Evolutionary conservation across 352 stramenopile genomes (phyloP).

Genomic region (Hyaloperonospora brassicae): DNA sequence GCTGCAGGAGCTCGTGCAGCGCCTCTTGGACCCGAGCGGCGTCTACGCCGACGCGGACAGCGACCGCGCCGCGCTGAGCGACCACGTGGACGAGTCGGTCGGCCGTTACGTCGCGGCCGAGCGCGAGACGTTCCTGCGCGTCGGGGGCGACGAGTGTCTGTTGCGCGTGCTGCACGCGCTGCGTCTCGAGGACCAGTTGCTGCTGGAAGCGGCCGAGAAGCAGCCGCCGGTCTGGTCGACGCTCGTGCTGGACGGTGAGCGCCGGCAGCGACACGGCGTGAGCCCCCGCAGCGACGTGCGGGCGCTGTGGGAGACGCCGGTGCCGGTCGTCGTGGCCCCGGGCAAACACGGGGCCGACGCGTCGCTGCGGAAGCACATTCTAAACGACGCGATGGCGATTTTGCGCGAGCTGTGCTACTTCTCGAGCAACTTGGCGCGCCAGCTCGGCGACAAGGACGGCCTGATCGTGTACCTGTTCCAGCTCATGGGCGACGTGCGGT

Average conservation of each 20-base stretch:
- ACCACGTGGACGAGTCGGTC: slow-evolving; percentile 18
- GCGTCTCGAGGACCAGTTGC: slow-evolving; percentile 40
- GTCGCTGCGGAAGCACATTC: slow-evolving; percentile 39
- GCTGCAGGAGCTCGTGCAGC: slow-evolving; percentile 65
- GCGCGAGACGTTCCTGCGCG: slow-evolving; percentile 55
- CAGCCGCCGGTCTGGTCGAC: slow-evolving; percentile 21
- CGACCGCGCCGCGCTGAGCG: slow-evolving; percentile 4
- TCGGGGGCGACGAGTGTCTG: slow-evolving; percentile 69
- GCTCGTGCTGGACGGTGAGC: slow-evolving; percentile 30
- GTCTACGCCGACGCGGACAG: slow-evolving; percentile 28
- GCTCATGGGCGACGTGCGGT: slow-evolving; percentile 80
- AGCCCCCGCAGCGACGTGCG: slow-evolving; percentile 43
- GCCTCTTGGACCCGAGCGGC: slow-evolving; percentile 58
- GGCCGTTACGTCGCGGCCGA: slow-evolving; percentile 37
- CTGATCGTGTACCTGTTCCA: slow-evolving; percentile 92
- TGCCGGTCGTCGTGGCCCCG: slow-evolving; percentile 24
- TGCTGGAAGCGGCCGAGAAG: slow-evolving; percentile 7
- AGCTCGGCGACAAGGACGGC: slow-evolving; percentile 73
- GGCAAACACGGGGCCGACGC: slow-evolving; percentile 41
- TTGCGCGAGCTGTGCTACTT: slow-evolving; percentile 82
- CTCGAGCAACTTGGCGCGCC: slow-evolving; percentile 48
- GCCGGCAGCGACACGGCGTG: slow-evolving; percentile 21
- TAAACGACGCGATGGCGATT: slow-evolving; percentile 74
- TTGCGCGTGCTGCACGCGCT: slow-evolving; percentile 65
- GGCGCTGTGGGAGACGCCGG: slow-evolving; percentile 44